Evolutionary conservation across 2,329 filamentous ascomycete species (phyloP).

Genomic region (Didymella glomerata): DNA sequence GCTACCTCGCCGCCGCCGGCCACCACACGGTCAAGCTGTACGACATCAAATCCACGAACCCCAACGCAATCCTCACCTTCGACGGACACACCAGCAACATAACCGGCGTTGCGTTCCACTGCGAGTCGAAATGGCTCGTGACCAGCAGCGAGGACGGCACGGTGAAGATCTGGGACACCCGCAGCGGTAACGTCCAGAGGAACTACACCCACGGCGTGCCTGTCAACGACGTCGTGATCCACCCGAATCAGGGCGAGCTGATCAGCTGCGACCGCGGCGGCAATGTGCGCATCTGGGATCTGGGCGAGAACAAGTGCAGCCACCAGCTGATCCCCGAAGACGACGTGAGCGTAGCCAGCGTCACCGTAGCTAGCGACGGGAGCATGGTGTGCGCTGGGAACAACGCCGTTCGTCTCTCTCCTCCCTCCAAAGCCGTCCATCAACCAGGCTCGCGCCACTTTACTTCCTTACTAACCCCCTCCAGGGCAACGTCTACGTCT

Average conservation of each 20-base stretch:
- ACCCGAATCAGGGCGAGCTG: constrained; percentile 97
- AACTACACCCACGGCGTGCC: constrained; percentile 90
- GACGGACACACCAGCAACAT: constrained; percentile 96
- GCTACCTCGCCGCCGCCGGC: constrained; percentile 84
- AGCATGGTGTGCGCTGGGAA: constrained; percentile 93
- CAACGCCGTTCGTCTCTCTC: constrained; percentile 72
- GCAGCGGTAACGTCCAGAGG: constrained; percentile 83
- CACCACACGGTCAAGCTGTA: constrained; percentile 94
- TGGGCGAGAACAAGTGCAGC: constrained; percentile 95
- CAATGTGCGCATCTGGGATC: constrained; percentile 93
- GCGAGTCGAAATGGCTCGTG: constrained; percentile 99
- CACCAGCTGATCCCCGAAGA: constrained; percentile 97
- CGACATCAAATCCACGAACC: constrained; percentile 98
- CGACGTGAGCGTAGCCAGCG: constrained; percentile 90
- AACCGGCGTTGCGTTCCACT: constrained; percentile 96
- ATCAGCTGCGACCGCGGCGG: constrained; percentile 95
- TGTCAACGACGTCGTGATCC: constrained; percentile 98
- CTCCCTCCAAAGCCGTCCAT: not conserved
- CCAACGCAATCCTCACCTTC: constrained; percentile 89
- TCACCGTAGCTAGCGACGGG: constrained; percentile 95
- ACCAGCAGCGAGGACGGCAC: constrained; percentile 96
- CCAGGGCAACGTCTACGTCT: constrained; percentile 95
- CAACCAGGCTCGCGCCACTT: not conserved
- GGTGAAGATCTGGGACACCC: constrained; percentile 96
- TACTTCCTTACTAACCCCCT: not conserved